Base-by-base conservation (phyloP, 148 eudicot genomes). In the Fagopyrum tataricum region DNA sequence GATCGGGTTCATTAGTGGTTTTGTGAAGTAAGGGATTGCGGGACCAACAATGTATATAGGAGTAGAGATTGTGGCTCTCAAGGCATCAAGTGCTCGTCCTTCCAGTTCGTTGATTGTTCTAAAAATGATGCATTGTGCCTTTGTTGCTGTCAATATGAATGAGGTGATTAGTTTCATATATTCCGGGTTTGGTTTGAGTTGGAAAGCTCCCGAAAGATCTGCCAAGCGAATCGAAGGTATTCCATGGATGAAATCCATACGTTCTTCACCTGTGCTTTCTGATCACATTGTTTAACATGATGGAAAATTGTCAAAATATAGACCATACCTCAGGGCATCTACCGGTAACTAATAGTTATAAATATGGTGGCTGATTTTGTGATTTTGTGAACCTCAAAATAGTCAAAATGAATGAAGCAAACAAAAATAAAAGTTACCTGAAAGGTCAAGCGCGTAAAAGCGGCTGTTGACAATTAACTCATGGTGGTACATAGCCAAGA, bases 401-500 rank as follows among this genome's bases (percentile, higher is more conserved):
- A n/a, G n/a, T n/a, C n/a, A n/a, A n/a, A n/a, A n/a, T n/a, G n/a
- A n/a, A n/a, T n/a, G n/a, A n/a, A n/a, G n/a, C n/a, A n/a, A n/a
- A n/a, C 68, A 23, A 4, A 59, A 59, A 20, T 10, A n/a, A n/a
- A n/a, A n/a, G n/a, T n/a, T 26, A 64, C 69, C 69, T 64, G 69
- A 64, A 52, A 52, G 58, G 2, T 52, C 58, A 18, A 52, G 58
- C 5, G 58, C 21, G 23, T 52, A 52, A n/a, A 52, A 52, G 18
- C 18, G 58, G 39, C 41, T 0, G 69, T n/a, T 64, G n/a, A 64
- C 41, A 15, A 83, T 39, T 1, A 83, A 68, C 8, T 76, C 78
- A 67, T 46, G 74, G 58, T 83, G 82, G 53, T 71, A 62, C 14
- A 78, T 49, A 41, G 79, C 68, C 11, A 78, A 74, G 66, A 76